Base-by-base conservation (phyloP, 169 alveolate genomes). In the Cryptosporidium sp. region DNA sequence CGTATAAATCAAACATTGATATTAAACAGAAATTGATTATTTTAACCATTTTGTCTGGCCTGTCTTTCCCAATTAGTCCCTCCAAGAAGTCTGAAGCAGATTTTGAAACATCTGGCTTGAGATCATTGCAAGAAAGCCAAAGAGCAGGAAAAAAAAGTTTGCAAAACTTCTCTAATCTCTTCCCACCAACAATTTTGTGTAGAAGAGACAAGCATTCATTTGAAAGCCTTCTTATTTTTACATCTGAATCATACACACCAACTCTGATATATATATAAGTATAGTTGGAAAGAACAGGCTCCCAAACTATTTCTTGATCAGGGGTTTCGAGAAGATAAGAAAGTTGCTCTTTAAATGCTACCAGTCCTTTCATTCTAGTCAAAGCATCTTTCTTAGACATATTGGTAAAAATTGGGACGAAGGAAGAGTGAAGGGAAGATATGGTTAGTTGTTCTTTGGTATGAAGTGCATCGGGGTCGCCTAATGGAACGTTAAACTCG, bases 101-200 rank as follows among this genome's bases (percentile, higher is more conserved):
- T 39, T 75, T 75, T 33, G 71, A 75, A 1, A 75, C 86, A 14
- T 75, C 86, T 14, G 72, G 72, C 58, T 39, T 75, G 26, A 71
- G 70, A 75, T 75, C 86, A 75, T 44, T 75, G 21, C 72, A 75
- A 56, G 86, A 75, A 37, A 75, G 45, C 86, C 86, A 75, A 52
- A 75, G 65, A 7, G 86, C 86, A 56, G 86, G 86, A 14, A 75
- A 75, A n/a, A 75, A 75, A 14, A 58, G 60, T 16, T 8, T 75
- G 33, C 73, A 53, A 58, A 52, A 75, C 23, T 75, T 75, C 29
- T 53, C 62, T 18, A 75, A 39, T 37, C 16, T 60, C 39, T 75
- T 60, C 33, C 86, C 86, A 58, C 86, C 86, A 7, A 75, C 73
- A n/a, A 58, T 75, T 2, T 56, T 75, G 29, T 75, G 71, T 35